Conservation (phyloP, 192 early-diverging fungal species). For the Blastocladiella britannica region DNA sequence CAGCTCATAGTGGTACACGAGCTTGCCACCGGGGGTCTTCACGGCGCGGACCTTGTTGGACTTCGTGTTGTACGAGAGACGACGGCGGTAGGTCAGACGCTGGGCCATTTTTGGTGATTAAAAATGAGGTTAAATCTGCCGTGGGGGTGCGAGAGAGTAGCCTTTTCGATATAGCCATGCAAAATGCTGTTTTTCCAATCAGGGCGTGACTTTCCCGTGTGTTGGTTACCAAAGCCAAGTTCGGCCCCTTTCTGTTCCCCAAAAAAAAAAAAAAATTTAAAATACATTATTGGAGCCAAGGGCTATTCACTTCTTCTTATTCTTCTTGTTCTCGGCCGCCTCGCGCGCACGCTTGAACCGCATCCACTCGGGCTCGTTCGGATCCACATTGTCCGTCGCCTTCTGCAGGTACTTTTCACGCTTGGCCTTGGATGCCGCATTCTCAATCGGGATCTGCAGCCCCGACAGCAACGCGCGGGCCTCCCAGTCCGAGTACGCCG, state of each 20-base stretch:
- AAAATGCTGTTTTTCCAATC: no score
- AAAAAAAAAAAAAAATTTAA: no score
- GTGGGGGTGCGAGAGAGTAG: no score
- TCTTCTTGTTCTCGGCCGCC: background rate
- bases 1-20: slow-evolving; percentile 73
- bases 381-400: background rate
- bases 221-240: no score
- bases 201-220: no score
- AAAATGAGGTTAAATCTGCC: no score
- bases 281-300: no score
- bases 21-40: slow-evolving; percentile 79
- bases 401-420: background rate
- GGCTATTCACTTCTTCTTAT: background rate
- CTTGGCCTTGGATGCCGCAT: slow-evolving; percentile 1
- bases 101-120: slow-evolving; percentile 19
- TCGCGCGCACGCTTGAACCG: background rate
- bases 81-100: slow-evolving; percentile 66
- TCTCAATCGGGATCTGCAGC: slow-evolving; percentile 67
- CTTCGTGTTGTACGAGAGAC: slow-evolving; percentile 77
- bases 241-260: no score
- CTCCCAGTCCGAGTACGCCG: slow-evolving; percentile 50
- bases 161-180: no score
- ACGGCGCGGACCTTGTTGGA: slow-evolving; percentile 55
- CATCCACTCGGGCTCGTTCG: background rate
- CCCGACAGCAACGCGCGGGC: slow-evolving; percentile 67